Evolutionary conservation across 106 monocot species (phyloP).

Genomic region (Gastrodia elata): DNA sequence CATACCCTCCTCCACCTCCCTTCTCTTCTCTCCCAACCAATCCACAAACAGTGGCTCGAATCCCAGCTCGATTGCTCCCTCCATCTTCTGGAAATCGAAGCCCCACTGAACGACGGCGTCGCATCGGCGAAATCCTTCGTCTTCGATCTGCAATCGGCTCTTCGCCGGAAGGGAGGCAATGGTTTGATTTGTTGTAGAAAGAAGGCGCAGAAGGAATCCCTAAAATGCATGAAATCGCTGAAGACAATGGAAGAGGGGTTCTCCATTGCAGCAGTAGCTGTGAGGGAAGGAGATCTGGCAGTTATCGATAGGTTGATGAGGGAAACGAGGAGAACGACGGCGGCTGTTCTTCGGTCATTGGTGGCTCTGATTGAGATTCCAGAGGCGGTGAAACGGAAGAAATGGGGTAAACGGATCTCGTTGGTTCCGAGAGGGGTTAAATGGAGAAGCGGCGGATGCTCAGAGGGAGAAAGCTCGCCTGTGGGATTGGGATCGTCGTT

Average conservation of each 20-base stretch:
- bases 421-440: neutral
- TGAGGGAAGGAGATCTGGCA: neutral
- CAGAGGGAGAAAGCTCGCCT: neutral
- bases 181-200: neutral
- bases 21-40: neutral
- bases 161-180: neutral
- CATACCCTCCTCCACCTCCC: neutral
- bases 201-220: neutral
- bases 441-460: neutral
- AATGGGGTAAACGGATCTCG: neutral
- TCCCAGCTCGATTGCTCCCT: conserved; percentile 1
- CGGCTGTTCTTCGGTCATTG: neutral
- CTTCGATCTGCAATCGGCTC: neutral
- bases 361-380: neutral
- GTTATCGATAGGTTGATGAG: neutral
- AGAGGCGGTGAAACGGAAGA: neutral
- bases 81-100: neutral
- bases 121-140: neutral
- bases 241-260: neutral
- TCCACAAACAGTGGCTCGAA: neutral
- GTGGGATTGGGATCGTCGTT: conserved; percentile 2
- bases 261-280: neutral
- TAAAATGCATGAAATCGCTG: neutral
- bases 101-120: neutral
- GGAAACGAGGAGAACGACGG: neutral